Conservation (phyloP, 371 early-diverging fungal species). For the Choanephora cucurbitarum region DNA sequence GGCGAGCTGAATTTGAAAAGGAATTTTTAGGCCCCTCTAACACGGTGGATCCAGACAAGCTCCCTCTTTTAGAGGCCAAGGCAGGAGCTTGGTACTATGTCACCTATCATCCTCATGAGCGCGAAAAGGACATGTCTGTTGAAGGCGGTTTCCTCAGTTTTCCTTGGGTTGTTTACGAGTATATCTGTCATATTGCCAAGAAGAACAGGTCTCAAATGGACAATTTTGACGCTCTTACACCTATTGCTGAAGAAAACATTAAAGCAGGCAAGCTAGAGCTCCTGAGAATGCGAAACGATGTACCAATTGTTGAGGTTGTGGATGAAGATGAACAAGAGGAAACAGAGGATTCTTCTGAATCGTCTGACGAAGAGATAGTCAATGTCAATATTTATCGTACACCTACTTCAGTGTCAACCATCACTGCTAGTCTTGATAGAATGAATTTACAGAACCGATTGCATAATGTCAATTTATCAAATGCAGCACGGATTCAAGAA, state of each 20-base stretch:
- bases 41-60: conserved; percentile 15
- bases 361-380: conserved; percentile 1
- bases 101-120: conserved; percentile 57
- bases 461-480: background rate
- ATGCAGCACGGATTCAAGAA: background rate
- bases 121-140: conserved; percentile 17
- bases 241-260: conserved; percentile 22
- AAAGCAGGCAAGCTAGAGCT: background rate
- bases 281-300: background rate
- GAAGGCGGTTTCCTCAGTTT: conserved; percentile 54
- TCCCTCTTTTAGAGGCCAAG: conserved; percentile 45
- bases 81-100: conserved; percentile 82
- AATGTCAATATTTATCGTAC: background rate
- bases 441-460: background rate
- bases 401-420: too few relatives aligned
- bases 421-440: background rate
- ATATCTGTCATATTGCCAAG: conserved; percentile 59
- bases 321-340: conserved; percentile 12
- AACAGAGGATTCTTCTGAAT: background rate
- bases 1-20: conserved; percentile 46
- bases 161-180: conserved; percentile 63
- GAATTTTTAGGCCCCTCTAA: conserved; percentile 36
- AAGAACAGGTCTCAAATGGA: conserved; percentile 9
- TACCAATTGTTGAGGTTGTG: background rate
- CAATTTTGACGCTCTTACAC: background rate